Evolutionary conservation across 2,329 filamentous ascomycete species (phyloP), one percentile per base, ranked within the genome.

Genomic region (Aspergillus sp.): DNA sequence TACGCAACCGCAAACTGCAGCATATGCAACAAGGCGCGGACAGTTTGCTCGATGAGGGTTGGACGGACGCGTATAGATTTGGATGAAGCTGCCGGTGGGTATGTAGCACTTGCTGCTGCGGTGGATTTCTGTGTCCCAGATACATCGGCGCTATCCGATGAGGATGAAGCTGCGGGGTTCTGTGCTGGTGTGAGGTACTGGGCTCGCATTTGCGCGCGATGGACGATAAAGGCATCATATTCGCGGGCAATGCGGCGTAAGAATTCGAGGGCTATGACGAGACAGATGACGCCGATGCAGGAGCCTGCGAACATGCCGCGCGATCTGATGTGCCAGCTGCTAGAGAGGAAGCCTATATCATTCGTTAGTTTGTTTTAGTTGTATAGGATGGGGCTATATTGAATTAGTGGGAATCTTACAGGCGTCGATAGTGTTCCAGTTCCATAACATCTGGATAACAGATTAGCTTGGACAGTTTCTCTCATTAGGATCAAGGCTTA

Each of bases 241-340:
- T 92, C 89, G 65, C 89, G 87, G 63, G 84, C 81, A 23, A 82
- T 66, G 31, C 90, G 87, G 50, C 91, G 88, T 21, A 95, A 81
- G 57, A 87, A 77, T 69, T 95, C 90, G 64, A 95, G 86, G 6
- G 76, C 68, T 52, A 93, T 81, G 64, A 90, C 88, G 53, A 96
- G 85, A n/a, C 88, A 77, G 60, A 91, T 79, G 37, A 91, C 86
- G 59, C 89, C 90, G 68, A 96, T 87, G 76, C 90, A 95, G 52
- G 87, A 89, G 21, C 88, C 90, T 48, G 88, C 90, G 70, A 96
- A 93, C 82, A 88, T 88, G 71, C 83, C 86, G 3, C 73, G 76
- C 23, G 86, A 88, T 15, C 78, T 86, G 71, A 93, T 83, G 68
- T 86, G 86, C 90, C 90, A 95, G 21, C 81, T 79, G 7, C 71